Base-by-base conservation (phyloP, 192 early-diverging fungal genomes). In the Coemansia sp. region DNA sequence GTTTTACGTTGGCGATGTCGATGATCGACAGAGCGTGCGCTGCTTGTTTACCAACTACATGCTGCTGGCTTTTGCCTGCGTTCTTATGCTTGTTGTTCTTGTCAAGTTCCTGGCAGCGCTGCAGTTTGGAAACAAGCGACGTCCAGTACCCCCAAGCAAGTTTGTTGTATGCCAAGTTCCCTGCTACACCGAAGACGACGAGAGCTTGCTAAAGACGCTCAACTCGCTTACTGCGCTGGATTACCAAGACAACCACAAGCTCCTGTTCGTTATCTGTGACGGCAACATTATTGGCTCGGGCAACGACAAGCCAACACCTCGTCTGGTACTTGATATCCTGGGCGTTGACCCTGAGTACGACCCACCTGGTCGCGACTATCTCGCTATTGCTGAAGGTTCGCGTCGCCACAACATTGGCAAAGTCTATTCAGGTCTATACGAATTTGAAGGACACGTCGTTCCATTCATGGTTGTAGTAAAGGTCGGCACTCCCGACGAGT, bases 101-200 rank as follows among this genome's bases (percentile, higher is more conserved):
- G 80, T 86, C 61, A 87, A 89, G 71, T 90, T 90, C 69, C 65
- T 89, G 48, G 82, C 87, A 22, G 86, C 88, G 9, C 61, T 89
- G 45, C 88, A 88, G 46, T 86, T 93, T 13, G 80, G 81, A 2
- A 56, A 82, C 30, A 77, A 71, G 51, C 80, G 85, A 61, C 80
- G 80, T 15, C 85, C 87, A 5, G 90, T 94, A 56, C 86, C 90
- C 60, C 85, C 85, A 24, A 90, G 93, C 75, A 96, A 93, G 81
- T 93, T 93, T 80, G 87, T 94, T 50, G 92, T 96, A 70, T 87
- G 86, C 50, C 87, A 92, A 63, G 92, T 96, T n/a, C 91, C 94
- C 38, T 94, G 93, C 70, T 94, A 94, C 67, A 93, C 93, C 2
- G 93, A 94, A 22, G 89, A 85, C 38, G 87, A 90, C 48, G 93